Conservation (phyloP, 2,329 filamentous ascomycete species). For the Xylaria sp. region DNA sequence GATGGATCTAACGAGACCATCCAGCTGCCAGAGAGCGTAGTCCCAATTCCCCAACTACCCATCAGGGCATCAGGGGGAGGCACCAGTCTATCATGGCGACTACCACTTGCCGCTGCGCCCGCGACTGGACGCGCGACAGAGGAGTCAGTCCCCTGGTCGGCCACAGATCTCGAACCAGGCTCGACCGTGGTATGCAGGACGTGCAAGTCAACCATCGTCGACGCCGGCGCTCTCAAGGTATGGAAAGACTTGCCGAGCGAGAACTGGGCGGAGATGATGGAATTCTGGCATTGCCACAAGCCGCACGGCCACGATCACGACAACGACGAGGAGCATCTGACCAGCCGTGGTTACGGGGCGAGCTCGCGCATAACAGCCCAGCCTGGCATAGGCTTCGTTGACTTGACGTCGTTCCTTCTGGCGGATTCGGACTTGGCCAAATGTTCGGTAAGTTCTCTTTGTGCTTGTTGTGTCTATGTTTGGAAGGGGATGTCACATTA, state of each 20-base stretch:
- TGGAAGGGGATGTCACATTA: conserved; percentile 13
- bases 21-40: conserved; percentile 57
- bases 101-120: conserved; percentile 53
- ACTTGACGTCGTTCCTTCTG: conserved; percentile 80
- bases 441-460: conserved; percentile 52
- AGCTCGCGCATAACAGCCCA: conserved; percentile 76
- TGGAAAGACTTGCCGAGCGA: conserved; percentile 98
- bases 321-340: conserved; percentile 54
- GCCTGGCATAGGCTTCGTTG: conserved; percentile 78
- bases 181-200: conserved; percentile 56
- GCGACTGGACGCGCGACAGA: conserved; percentile 40
- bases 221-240: conserved; percentile 53
- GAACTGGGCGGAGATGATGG: conserved; percentile 99
- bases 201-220: conserved; percentile 55
- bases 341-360: conserved; percentile 83
- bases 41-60: conserved; percentile 52
- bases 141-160: conserved; percentile 65
- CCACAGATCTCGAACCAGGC: conserved; percentile 56
- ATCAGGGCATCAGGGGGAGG: conserved; percentile 49
- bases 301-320: conserved; percentile 63
- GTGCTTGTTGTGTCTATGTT: conserved; percentile 20
- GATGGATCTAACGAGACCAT: conserved; percentile 51
- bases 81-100: conserved; percentile 62
- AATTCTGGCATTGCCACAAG: conserved; percentile 99
- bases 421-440: conserved; percentile 70